Evolutionary conservation across 2,329 filamentous ascomycete genomes (phyloP).

Genomic region (Drechslerella dactyloides): DNA sequence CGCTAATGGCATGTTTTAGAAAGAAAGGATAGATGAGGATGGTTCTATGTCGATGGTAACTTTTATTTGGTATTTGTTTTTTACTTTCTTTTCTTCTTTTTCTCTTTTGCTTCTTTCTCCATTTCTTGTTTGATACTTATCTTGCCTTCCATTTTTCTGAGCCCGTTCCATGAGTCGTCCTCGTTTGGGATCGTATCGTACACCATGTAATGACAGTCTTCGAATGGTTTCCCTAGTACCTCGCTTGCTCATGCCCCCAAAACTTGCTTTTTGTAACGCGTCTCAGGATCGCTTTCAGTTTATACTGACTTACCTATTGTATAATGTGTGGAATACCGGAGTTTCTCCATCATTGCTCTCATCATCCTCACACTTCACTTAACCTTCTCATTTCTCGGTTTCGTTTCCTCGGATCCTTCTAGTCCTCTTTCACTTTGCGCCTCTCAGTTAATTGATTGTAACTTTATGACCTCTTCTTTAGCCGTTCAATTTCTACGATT

Average conservation of each 20-base stretch:
- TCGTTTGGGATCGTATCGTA: constrained; percentile 15
- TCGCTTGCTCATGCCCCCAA: constrained; percentile 14
- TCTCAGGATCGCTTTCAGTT: constrained; percentile 10
- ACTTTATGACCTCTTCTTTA: constrained; percentile 11
- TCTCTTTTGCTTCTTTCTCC: constrained; percentile 15
- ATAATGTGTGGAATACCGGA: constrained; percentile 31
- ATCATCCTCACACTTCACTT: background rate
- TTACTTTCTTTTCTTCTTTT: constrained; percentile 1
- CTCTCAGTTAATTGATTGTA: constrained; percentile 6
- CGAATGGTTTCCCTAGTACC: constrained; percentile 8
- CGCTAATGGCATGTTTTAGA: constrained; percentile 44
- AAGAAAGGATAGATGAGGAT: constrained; percentile 20
- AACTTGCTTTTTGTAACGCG: constrained; percentile 9
- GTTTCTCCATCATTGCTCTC: background rate
- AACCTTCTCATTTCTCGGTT: background rate
- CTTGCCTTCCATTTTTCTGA: constrained; percentile 8
- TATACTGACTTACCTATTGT: constrained; percentile 26
- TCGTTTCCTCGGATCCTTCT: background rate
- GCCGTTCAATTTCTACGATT: constrained; percentile 2
- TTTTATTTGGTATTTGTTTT: constrained; percentile 9
- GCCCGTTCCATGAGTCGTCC: too few relatives aligned
- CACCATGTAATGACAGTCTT: constrained; percentile 41
- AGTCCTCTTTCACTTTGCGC: constrained; percentile 11
- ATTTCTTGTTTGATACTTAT: constrained; percentile 7
- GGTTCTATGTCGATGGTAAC: background rate